A percentile compares a stretch with the other conserved stretches of the same genome.
Conservation (phyloP, 805 yeast genomes). For the Teunomyces tritomae region DNA sequence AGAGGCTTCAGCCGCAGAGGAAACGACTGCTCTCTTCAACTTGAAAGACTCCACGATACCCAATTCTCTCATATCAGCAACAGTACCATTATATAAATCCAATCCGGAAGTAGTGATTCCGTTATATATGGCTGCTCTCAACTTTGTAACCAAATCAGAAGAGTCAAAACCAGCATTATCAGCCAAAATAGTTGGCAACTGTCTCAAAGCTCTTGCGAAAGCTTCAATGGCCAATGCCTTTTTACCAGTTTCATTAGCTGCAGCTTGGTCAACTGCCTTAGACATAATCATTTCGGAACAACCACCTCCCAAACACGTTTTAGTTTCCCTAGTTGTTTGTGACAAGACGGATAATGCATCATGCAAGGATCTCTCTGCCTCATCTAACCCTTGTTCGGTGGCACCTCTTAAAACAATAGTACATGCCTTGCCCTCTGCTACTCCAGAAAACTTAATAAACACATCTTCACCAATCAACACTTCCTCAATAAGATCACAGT, state of each 20-base stretch:
- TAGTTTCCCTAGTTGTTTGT: slow-evolving; percentile 89
- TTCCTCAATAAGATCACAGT: slow-evolving; percentile 88
- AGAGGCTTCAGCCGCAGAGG: slow-evolving; percentile 97
- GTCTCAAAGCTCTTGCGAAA: slow-evolving; percentile 90
- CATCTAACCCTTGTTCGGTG: slow-evolving; percentile 46
- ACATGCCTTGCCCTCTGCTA: slow-evolving; percentile 93
- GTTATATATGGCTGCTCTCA: slow-evolving; percentile 85
- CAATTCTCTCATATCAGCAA: slow-evolving; percentile 91
- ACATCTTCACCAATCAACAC: slow-evolving; percentile 89
- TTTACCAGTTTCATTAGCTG: slow-evolving; percentile 90
- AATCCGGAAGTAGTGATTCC: slow-evolving; percentile 92
- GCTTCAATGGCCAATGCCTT: slow-evolving; percentile 92
- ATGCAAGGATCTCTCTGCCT: slow-evolving; percentile 61
- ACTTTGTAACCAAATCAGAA: slow-evolving; percentile 83
- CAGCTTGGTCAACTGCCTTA: slow-evolving; percentile 89
- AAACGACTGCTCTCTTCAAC: slow-evolving; percentile 88
- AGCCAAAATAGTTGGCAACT: slow-evolving; percentile 90
- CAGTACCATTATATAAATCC: slow-evolving; percentile 76
- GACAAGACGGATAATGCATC: slow-evolving; percentile 95
- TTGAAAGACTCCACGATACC: slow-evolving; percentile 93
- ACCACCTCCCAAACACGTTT: slow-evolving; percentile 93
- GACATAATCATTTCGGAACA: slow-evolving; percentile 91
- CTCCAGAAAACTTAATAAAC: slow-evolving; percentile 92
- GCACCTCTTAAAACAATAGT: slow-evolving; percentile 81
- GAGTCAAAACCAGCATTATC: slow-evolving; percentile 98